phyloP scores from a whole-genome alignment of 192 early-diverging fungal genomes.

The Dimargaris xerosporica region DNA sequence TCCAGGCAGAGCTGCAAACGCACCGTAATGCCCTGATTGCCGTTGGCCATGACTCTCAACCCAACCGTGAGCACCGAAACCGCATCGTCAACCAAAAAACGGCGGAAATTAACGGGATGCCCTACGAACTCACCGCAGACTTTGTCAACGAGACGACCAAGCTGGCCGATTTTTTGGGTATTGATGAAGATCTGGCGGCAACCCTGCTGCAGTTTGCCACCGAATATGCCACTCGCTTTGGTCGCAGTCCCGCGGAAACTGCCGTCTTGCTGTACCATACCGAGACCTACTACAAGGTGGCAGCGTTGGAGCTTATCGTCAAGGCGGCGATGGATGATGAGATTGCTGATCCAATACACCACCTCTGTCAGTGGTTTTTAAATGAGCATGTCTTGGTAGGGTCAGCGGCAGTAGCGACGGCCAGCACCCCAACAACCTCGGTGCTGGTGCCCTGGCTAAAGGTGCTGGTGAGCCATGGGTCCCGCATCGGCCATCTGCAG shows the following conservation, averaged over 20 bases:
- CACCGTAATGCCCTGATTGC: background rate
- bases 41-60: background rate
- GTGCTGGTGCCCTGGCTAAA: background rate
- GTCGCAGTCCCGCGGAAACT: conserved; percentile 41
- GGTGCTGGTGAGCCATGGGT: background rate
- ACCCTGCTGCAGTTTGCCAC: conserved; percentile 40
- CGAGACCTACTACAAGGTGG: conserved; percentile 45
- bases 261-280: conserved; percentile 50
- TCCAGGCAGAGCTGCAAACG: conserved; percentile 14
- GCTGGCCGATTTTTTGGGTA: conserved; percentile 63
- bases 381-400: conserved; percentile 12
- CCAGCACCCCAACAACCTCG: background rate
- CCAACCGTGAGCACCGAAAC: background rate
- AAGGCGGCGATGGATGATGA: conserved; percentile 28
- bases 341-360: conserved; percentile 27
- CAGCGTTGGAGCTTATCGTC: conserved; percentile 36
- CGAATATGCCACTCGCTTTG: conserved; percentile 32
- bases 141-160: conserved; percentile 47
- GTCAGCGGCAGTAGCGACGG: background rate
- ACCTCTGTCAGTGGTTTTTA: conserved; percentile 26
- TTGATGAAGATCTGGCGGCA: conserved; percentile 64
- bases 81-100: background rate
- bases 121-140: conserved; percentile 46
- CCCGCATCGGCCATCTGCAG: background rate
- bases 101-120: conserved; percentile 38